Conservation (phyloP, 495 filamentous ascomycete genomes). For the Penicillium goetzii region DNA sequence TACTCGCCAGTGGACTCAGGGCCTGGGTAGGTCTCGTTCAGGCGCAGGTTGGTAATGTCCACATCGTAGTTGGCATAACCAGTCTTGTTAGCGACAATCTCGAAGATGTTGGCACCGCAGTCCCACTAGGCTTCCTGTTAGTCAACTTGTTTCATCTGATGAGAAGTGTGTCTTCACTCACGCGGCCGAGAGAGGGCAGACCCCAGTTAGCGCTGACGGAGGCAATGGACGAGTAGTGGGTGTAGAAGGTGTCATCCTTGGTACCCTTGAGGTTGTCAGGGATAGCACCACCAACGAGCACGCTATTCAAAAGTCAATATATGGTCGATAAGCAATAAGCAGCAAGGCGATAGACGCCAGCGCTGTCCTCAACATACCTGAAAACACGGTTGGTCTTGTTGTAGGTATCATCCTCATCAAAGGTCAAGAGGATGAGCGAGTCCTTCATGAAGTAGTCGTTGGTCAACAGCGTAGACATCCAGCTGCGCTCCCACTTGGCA, state of each 20-base stretch:
- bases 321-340: not conserved
- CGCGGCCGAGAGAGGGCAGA: slow-evolving; percentile 65
- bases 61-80: slow-evolving; percentile 59
- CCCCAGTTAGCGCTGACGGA: slow-evolving; percentile 71
- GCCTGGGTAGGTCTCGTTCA: slow-evolving; percentile 52
- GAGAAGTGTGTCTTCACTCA: not conserved
- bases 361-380: slow-evolving; percentile 5
- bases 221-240: slow-evolving; percentile 70
- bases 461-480: slow-evolving; percentile 62
- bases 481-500: slow-evolving; percentile 60
- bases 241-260: slow-evolving; percentile 68
- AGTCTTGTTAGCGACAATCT: slow-evolving; percentile 60
- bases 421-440: slow-evolving; percentile 54
- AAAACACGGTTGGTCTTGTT: slow-evolving; percentile 57
- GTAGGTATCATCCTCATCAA: slow-evolving; percentile 69
- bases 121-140: slow-evolving; percentile 38
- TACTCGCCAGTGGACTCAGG: slow-evolving; percentile 41
- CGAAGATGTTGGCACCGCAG: slow-evolving; percentile 70
- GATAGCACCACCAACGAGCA: slow-evolving; percentile 68
- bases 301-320: slow-evolving; percentile 24
- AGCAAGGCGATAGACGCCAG: not conserved
- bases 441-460: slow-evolving; percentile 65
- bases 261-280: slow-evolving; percentile 60
- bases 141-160: not conserved
- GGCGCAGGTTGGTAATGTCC: slow-evolving; percentile 45